Evolutionary conservation across 2,329 filamentous ascomycete species (phyloP).

Genomic region (Penicillium corylophilum): DNA sequence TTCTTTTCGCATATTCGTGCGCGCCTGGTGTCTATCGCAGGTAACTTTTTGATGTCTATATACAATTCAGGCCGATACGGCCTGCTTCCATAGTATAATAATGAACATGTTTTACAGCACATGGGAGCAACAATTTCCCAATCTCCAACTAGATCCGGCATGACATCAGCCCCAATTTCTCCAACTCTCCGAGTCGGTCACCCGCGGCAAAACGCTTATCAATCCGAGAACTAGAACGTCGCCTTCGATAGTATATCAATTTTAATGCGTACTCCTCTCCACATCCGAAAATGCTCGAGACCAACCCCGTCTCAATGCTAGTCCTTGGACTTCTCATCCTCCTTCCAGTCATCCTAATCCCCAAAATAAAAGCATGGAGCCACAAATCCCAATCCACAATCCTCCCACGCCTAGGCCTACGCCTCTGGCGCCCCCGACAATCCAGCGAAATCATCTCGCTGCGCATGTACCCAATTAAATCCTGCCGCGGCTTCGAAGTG

Average conservation of each 20-base stretch:
- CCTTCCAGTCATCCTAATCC: constrained; percentile 16
- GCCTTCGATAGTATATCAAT: background rate
- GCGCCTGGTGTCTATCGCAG: background rate
- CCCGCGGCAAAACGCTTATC: background rate
- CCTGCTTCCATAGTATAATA: background rate
- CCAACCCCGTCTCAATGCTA: constrained; percentile 2
- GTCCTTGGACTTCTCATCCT: constrained; percentile 13
- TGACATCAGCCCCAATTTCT: background rate
- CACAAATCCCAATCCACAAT: constrained; percentile 5
- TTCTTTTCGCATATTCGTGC: background rate
- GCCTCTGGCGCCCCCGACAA: constrained; percentile 15
- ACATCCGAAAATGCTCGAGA: constrained; percentile 8
- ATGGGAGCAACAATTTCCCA: too few species aligned
- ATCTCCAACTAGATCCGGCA: background rate
- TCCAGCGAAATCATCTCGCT: constrained; percentile 41
- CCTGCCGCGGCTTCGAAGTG: constrained; percentile 62
- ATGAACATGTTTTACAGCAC: too few species aligned
- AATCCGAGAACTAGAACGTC: background rate
- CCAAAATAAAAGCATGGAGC: constrained; percentile 14
- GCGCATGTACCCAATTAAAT: constrained; percentile 65
- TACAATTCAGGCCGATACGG: background rate
- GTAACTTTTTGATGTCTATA: background rate
- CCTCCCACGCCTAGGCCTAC: constrained; percentile 10
- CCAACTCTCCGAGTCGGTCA: background rate
- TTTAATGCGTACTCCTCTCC: background rate